Evolutionary conservation across 2,329 filamentous ascomycete species (phyloP), one percentile per base, ranked within the genome.

Genomic region (Paecilomyces niveus): DNA sequence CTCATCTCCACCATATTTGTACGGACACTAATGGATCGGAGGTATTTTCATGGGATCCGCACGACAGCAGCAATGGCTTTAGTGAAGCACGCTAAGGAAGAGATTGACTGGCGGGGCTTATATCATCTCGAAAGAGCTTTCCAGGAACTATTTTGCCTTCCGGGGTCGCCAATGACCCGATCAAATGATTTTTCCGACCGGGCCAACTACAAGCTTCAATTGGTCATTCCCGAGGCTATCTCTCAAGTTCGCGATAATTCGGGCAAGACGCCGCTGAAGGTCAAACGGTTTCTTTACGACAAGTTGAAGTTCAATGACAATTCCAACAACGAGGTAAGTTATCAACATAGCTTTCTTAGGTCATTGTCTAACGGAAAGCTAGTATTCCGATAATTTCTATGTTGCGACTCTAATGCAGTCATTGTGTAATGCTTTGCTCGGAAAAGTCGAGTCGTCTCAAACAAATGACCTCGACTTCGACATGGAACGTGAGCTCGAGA

Each of bases 271-370:
- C 92, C 93, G 0, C 80, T 88, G 68, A 81, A 87, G 56, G 91
- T 91, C 4, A 89, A 92, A 58, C 83, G 85, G 45, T 96, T 97
- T 72, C 84, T 99, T 54, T 83, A 96, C 22, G 92, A 97, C 65
- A 89, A 95, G 69, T 80, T 99, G 33, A 88, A 89, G 54, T 93
- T 92, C 77, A 99, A 99, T 70, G 92, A 99, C 74, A 99, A 99
- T 70, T 87, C 89, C 2, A 88, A 89, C 60, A 99, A 99, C 66
- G 79, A 78, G 67, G 78, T 80, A 70, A 67, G 70, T 58, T 22
- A 26, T 56, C 7, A 10, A 51, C 11, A 26, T 22, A 9, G 10
- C 15, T 54, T 45, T 33, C 26, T 6, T 3, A 32, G 21, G 26
- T 13, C 10, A 15, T n/a, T 53, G 29, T 59, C 60, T 29, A 64